Base-by-base conservation (phyloP, 2,329 filamentous ascomycete genomes). In the Pseudogymnoascus sp. region DNA sequence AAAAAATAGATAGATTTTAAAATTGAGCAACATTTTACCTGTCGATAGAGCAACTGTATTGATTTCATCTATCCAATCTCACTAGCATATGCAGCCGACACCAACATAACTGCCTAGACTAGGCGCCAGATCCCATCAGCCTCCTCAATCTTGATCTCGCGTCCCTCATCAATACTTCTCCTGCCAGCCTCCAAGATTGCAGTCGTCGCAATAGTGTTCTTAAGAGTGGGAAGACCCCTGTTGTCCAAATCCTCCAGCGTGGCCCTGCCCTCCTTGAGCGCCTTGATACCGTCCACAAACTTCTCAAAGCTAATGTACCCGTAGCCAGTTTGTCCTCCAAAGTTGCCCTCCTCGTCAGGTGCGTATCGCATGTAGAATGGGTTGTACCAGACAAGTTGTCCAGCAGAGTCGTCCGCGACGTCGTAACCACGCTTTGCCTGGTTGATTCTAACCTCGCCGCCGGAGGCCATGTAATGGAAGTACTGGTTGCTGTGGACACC, bases 401-500 rank as follows among this genome's bases (percentile, higher is more conserved):
- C 84, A 1, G 78, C 77, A 18, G 76, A 81, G 72, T 97, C 92
- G 66, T 92, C 89, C n/a, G 92, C 91, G 9, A 97, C 88, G 70
- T 97, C 92, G 76, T 97, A 97, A 57, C 92, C 92, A 60, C 92
- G 85, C 81, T 96, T 95, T 47, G 92, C 92, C 77, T 97, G 93
- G 78, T 97, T 90, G 69, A 96, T 84, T 63, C 90, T 85, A 69
- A 97, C 86, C 77, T 97, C 92, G 65, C 92, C 92, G 61, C 87
- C 84, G 63, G 84, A 83, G 2, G 85, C 92, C 77, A 97, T 87
- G 77, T 94, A 96, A 76, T 97, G 92, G 79, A 97, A 97, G 77
- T 96, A 94, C 77, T 97, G 92, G 74, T 96, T 96, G 1, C 88
- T 93, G 77, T 97, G 93, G n/a, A 97, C 92, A 58, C 93, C 92